Conservation (phyloP, 2,329 filamentous ascomycete genomes). For the Microdochium trichocladiopsis region DNA sequence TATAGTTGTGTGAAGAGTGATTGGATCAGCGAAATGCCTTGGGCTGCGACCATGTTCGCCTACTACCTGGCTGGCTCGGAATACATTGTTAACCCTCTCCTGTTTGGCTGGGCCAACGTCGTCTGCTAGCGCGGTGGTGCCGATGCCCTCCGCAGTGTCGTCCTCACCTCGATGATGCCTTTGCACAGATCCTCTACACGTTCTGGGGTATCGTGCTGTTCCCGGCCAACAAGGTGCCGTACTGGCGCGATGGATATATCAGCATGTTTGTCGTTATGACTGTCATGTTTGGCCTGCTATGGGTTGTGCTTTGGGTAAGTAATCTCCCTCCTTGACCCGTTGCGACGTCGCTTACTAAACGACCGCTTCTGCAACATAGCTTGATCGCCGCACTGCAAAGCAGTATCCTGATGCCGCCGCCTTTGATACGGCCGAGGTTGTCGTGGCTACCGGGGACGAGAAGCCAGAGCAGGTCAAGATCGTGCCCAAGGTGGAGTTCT, state of each 20-base stretch:
- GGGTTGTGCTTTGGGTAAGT: no score
- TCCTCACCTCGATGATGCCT: conserved; percentile 30
- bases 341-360: no score
- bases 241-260: conserved; percentile 27
- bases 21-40: conserved; percentile 17
- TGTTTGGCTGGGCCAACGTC: conserved; percentile 29
- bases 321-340: no score
- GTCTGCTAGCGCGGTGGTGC: conserved; percentile 27
- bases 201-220: conserved; percentile 37
- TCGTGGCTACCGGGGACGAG: no score
- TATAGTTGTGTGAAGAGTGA: no score
- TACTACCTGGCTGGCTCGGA: conserved; percentile 28
- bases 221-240: conserved; percentile 30
- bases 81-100: conserved; percentile 29
- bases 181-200: conserved; percentile 29
- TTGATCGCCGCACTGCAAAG: no score
- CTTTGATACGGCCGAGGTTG: no score
- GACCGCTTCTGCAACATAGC: no score
- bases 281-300: conserved; percentile 3
- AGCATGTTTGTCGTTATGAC: conserved; percentile 15
- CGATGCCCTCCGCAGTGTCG: conserved; percentile 30
- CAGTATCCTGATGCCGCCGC: no score
- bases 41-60: conserved; percentile 24
- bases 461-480: no score
- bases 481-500: no score